phyloP scores from a whole-genome alignment of 2,329 filamentous ascomycete genomes.

The Monilinia vaccinii-corymbosi region DNA sequence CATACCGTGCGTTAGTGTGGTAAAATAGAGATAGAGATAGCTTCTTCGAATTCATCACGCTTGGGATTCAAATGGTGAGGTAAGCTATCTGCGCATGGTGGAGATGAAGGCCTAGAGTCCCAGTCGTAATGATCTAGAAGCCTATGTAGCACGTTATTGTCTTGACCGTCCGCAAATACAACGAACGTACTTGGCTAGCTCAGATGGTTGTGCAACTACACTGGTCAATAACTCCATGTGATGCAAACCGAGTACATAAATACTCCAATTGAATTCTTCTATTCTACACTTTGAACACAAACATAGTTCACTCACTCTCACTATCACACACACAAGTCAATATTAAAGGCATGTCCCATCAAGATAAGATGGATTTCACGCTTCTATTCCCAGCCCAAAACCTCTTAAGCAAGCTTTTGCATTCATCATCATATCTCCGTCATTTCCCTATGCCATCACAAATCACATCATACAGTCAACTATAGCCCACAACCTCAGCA shows the following conservation, averaged over 20 bases:
- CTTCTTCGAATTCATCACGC: no score
- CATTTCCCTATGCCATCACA: conserved; percentile 3
- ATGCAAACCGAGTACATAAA: neutral
- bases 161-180: no score
- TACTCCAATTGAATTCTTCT: neutral
- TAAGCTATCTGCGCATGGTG: no score
- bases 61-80: no score
- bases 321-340: neutral
- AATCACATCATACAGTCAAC: conserved; percentile 4
- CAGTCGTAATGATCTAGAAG: no score
- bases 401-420: neutral
- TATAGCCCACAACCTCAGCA: neutral
- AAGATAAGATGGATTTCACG: neutral
- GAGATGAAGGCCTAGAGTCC: no score
- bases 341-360: neutral
- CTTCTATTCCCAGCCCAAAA: neutral
- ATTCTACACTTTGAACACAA: neutral
- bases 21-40: no score
- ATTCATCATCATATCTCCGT: neutral
- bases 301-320: neutral
- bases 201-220: no score
- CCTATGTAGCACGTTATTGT: no score
- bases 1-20: no score
- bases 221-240: no score
- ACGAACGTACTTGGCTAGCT: no score